Percentiles rank a stretch among this genome's conserved stretches.
phyloP scores from a whole-genome alignment of 371 early-diverging fungal genomes.

The Dipsacomyces acuminosporus region DNA sequence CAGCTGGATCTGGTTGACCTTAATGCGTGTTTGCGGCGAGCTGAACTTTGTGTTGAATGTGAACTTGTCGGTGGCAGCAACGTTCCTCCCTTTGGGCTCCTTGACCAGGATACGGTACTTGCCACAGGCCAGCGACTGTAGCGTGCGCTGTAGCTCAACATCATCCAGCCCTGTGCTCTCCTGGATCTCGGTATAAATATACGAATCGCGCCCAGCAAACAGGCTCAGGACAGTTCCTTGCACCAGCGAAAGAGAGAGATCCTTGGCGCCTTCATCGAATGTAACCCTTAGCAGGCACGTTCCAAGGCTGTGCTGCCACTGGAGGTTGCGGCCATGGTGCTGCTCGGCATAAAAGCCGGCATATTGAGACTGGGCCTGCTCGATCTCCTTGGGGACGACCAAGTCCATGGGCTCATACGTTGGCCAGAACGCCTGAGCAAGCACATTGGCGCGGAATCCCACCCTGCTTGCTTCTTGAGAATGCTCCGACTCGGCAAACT shows the following conservation, averaged over 20 bases:
- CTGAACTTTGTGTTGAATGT: conserved; percentile 56
- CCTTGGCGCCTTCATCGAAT: conserved; percentile 50
- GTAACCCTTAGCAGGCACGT: conserved; percentile 64
- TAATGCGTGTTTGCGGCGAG: conserved; percentile 58
- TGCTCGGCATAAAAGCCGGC: conserved; percentile 65
- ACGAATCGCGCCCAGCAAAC: conserved; percentile 17
- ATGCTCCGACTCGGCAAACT: conserved; percentile 7
- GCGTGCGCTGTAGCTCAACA: conserved; percentile 67
- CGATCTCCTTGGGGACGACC: conserved; percentile 66
- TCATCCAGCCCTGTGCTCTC: conserved; percentile 58
- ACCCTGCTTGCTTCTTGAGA: background rate
- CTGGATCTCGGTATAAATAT: conserved; percentile 65
- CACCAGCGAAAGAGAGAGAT: conserved; percentile 38
- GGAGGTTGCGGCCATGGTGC: conserved; percentile 73
- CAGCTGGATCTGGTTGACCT: conserved; percentile 71
- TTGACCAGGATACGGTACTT: conserved; percentile 71
- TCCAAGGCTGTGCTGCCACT: conserved; percentile 79
- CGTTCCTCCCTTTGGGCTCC: conserved; percentile 48
- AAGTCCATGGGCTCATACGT: conserved; percentile 63
- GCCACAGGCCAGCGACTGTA: conserved; percentile 82
- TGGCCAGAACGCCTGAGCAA: conserved; percentile 90
- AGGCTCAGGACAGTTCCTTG: conserved; percentile 43
- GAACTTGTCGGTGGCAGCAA: conserved; percentile 57
- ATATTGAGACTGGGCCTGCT: conserved; percentile 48
- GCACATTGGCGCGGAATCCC: conserved; percentile 66